Percentiles rank a stretch among this genome's conserved stretches.
These are phyloP conservation scores for Aspergillus spinulosporus DNA, from an alignment of 2,329 filamentous ascomycete species.

Conservation along the genomic window DNA sequence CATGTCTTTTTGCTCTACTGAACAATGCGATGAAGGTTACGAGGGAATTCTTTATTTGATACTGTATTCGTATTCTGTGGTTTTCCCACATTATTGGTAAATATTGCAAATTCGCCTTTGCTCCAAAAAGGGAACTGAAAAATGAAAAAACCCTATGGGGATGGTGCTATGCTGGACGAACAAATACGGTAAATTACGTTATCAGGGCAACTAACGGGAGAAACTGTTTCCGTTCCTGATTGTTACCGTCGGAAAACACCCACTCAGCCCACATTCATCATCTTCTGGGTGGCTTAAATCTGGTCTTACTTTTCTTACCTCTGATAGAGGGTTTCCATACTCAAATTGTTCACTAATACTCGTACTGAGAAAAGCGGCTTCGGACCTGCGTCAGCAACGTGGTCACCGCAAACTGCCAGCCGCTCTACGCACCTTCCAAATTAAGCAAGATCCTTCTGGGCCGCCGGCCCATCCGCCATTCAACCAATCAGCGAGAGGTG, in stretches of 20 bases:
- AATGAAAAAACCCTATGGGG: neutral
- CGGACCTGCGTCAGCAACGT: neutral
- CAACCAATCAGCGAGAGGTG: neutral
- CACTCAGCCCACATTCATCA: neutral
- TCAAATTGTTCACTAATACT: neutral
- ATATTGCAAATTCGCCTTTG: neutral
- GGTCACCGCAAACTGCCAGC: neutral
- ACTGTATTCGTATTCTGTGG: too few relatives aligned
- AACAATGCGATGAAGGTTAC: too few relatives aligned
- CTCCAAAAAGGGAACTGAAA: neutral
- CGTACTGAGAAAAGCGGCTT: neutral
- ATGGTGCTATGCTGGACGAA: neutral
- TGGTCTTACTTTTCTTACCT: neutral
- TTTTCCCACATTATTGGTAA: too few relatives aligned
- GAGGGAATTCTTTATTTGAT: too few relatives aligned
- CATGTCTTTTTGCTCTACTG: too few relatives aligned
- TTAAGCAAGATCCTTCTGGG: neutral
- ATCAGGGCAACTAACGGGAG: conserved; percentile 29
- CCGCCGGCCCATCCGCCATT: neutral
- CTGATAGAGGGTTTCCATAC: neutral
- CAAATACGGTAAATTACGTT: conserved; percentile 6
- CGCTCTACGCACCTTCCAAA: conserved; percentile 6
- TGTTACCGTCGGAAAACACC: conserved; percentile 17
- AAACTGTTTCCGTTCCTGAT: conserved; percentile 14
- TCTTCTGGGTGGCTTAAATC: neutral